Base-by-base conservation (phyloP, 2,329 filamentous ascomycete genomes). In the Xylaria sp. region DNA sequence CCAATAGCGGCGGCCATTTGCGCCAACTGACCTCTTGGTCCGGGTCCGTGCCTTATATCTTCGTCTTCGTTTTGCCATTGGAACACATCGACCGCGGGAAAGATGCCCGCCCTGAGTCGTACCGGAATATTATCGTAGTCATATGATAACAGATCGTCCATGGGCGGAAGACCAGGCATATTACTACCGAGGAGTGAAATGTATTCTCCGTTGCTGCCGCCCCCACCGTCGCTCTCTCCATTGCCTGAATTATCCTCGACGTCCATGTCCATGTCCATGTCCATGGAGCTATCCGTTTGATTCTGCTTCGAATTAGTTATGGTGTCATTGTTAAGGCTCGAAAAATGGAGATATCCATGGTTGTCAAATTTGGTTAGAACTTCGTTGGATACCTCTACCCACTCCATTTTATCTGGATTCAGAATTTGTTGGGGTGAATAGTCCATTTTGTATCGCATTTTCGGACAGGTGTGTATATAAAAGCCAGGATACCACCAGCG, bases 361-460 rank as follows among this genome's bases (percentile, higher is more conserved):
- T 80, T 78, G 68, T 90, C 86, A 66, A 88, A 81, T 22, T 82
- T 75, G n/a, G 69, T 77, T 53, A 89, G 75, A 1, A 87, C 75
- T 2, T 82, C 79, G 39, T 83, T 79, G 70, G 89, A 85, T 22
- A 93, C 76, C 0, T 81, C 80, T 69, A 89, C 82, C 90, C 91
- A 93, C 9, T 79, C 76, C 69, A 90, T 82, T 0, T 84, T 85
- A 68, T 89, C 86, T 0, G 91, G 90, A 70, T 94, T 90, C 11
- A 95, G 83, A 11, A 96, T 85, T 73, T 90, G 87, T 74, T 93
- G 91, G 1, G 92, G 92, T 11, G 84, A 83, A 76, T 92, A 96
- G 74, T 94, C 90, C 65, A 89, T 90, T 81, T 96, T 96, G 82
- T 96, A 96, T 72, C 85, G 84, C 92, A 96, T 95, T 81, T 96